Evolutionary conservation across 2,329 filamentous ascomycete species (phyloP).

Genomic region (Exophiala mesophila): DNA sequence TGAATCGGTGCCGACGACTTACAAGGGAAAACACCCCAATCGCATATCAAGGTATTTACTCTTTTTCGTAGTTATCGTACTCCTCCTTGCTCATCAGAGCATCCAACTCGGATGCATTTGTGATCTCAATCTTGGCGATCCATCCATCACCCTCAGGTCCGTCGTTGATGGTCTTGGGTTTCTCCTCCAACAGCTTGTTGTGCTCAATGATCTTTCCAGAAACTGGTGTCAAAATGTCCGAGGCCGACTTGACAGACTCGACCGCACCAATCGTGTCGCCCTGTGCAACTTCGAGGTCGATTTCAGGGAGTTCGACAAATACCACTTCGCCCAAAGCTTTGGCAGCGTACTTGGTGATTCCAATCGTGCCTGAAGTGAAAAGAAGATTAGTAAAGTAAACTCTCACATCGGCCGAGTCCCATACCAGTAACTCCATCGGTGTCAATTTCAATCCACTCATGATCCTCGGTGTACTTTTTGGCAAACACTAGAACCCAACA

Average conservation of each 20-base stretch:
- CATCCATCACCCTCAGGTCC: constrained; percentile 86
- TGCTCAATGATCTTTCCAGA: constrained; percentile 68
- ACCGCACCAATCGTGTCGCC: constrained; percentile 90
- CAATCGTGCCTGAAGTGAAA: constrained; percentile 54
- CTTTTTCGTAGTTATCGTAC: constrained; percentile 66
- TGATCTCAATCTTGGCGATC: constrained; percentile 83
- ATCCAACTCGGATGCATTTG: constrained; percentile 66
- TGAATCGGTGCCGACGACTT: background rate
- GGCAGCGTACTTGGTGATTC: constrained; percentile 88
- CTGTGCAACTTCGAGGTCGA: constrained; percentile 61
- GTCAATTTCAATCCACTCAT: constrained; percentile 94
- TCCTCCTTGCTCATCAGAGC: constrained; percentile 69
- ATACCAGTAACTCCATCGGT: constrained; percentile 74
- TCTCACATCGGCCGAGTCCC: constrained; percentile 24
- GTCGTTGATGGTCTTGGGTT: constrained; percentile 82
- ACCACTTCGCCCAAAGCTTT: constrained; percentile 93
- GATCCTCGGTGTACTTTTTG: constrained; percentile 92
- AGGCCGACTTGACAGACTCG: constrained; percentile 97
- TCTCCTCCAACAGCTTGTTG: constrained; percentile 74
- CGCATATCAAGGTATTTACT: constrained; percentile 5
- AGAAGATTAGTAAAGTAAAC: constrained; percentile 17
- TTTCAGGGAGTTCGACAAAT: constrained; percentile 85
- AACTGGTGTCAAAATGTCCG: constrained; percentile 89
- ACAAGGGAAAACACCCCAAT: background rate
- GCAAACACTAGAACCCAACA: constrained; percentile 33